phyloP scores from a whole-genome alignment of 129 eudicot genomes.

The Saussurea involucrata region DNA sequence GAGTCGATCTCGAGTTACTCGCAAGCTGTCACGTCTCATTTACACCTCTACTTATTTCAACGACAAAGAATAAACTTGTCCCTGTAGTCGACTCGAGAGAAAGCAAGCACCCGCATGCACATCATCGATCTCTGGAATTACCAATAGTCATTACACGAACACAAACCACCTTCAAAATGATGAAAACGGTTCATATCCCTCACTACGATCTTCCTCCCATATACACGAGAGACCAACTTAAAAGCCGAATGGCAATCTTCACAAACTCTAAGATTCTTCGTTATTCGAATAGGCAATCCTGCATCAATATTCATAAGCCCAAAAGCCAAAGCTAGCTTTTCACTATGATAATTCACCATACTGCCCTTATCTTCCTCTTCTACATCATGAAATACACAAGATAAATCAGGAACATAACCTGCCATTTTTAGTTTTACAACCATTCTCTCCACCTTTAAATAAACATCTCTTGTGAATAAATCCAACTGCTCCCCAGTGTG shows the following conservation, averaged over 20 bases:
- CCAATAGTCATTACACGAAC: slow-evolving; percentile 43
- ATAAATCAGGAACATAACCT: slow-evolving; percentile 33
- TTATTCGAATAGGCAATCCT: slow-evolving; percentile 21
- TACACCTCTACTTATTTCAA: background rate
- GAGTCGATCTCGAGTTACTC: too few relatives aligned
- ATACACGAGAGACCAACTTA: slow-evolving; percentile 27
- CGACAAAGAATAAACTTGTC: background rate
- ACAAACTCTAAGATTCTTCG: slow-evolving; percentile 47
- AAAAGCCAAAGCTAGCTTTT: slow-evolving; percentile 42
- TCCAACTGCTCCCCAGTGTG: slow-evolving; percentile 33
- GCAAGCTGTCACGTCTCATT: too few relatives aligned
- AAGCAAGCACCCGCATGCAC: background rate
- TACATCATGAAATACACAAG: slow-evolving; percentile 42
- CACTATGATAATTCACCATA: slow-evolving; percentile 34
- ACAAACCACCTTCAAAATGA: slow-evolving; percentile 36
- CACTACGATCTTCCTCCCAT: slow-evolving; percentile 21
- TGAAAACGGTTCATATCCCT: slow-evolving; percentile 41
- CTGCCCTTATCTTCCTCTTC: slow-evolving; percentile 39
- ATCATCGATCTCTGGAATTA: background rate
- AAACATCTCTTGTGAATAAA: slow-evolving; percentile 14
- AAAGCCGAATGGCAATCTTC: slow-evolving; percentile 34
- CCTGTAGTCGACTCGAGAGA: background rate
- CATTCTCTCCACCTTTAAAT: slow-evolving; percentile 27
- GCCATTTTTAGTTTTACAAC: slow-evolving; percentile 27
- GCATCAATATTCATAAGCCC: slow-evolving; percentile 33